phyloP scores from a whole-genome alignment of 768 basidiomycete genomes.

The Tulasnella sp. region DNA sequence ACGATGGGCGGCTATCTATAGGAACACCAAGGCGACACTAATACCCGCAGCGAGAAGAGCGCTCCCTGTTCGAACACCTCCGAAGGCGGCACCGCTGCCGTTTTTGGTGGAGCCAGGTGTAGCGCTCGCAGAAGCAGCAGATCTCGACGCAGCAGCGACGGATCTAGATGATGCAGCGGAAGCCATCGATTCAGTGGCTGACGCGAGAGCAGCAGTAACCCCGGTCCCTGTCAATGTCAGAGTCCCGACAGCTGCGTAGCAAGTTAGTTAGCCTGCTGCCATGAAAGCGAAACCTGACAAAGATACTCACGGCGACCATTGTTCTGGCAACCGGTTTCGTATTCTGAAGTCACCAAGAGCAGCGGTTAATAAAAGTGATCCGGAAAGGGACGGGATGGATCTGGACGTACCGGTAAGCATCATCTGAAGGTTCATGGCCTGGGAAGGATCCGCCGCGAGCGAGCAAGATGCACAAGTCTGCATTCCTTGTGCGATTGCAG shows the following conservation, averaged over 20 bases:
- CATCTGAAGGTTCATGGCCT: background rate
- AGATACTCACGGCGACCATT: background rate
- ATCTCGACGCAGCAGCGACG: background rate
- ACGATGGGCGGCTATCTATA: background rate
- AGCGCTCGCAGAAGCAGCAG: background rate
- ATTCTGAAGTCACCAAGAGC: background rate
- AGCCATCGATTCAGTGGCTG: background rate
- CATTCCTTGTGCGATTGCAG: background rate
- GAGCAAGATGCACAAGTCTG: background rate
- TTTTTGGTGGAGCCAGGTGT: background rate
- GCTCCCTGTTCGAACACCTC: background rate
- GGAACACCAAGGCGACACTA: background rate
- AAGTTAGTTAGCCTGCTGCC: background rate
- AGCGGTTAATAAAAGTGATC: background rate
- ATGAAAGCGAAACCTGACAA: background rate
- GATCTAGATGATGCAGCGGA: no score
- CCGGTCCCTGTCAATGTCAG: background rate
- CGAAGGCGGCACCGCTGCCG: background rate
- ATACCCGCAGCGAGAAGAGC: background rate
- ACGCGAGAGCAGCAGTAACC: background rate
- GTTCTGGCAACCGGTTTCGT: background rate
- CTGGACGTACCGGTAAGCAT: background rate
- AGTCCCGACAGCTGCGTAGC: background rate
- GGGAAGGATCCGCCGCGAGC: background rate
- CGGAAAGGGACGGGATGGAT: background rate